A percentile compares a stretch with the other conserved stretches of the same genome.
These are phyloP conservation scores for Puccinia polysora DNA, from an alignment of 1,284 basidiomycete genomes.

Conservation along the genomic window DNA sequence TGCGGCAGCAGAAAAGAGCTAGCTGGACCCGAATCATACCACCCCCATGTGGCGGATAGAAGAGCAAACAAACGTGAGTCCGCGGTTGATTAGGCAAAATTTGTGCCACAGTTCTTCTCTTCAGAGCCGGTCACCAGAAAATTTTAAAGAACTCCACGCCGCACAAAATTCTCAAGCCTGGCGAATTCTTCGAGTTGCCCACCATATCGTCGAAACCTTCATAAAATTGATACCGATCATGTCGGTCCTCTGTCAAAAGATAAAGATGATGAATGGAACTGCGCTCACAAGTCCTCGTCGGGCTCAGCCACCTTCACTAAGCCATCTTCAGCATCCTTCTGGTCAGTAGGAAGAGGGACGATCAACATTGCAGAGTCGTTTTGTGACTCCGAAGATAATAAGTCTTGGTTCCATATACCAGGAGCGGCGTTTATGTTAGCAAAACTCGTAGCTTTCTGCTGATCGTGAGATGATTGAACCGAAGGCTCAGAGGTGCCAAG, in stretches of 20 bases:
- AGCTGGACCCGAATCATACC: too few relatives aligned
- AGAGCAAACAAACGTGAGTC: too few relatives aligned
- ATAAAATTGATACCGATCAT: background rate
- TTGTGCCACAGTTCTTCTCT: too few relatives aligned
- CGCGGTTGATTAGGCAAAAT: too few relatives aligned
- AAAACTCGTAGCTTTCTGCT: background rate
- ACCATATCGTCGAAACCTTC: slow-evolving; percentile 36
- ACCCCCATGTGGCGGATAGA: too few relatives aligned
- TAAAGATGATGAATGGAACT: background rate
- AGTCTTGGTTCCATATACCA: slow-evolving; percentile 5
- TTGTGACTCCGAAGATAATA: background rate
- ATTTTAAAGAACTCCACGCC: slow-evolving; percentile 26
- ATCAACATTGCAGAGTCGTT: slow-evolving; percentile 14
- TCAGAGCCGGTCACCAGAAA: too few relatives aligned
- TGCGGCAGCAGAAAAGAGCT: too few relatives aligned
- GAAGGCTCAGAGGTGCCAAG: slow-evolving; percentile 9
- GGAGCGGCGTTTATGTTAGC: slow-evolving; percentile 1
- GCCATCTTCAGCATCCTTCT: slow-evolving; percentile 19
- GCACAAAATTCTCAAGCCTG: slow-evolving; percentile 28
- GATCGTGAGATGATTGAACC: slow-evolving; percentile 3
- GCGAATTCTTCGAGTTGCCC: slow-evolving; percentile 34
- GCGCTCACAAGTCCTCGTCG: slow-evolving; percentile 33
- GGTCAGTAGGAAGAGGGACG: slow-evolving; percentile 17
- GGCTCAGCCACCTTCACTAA: slow-evolving; percentile 29
- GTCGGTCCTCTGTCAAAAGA: background rate